phyloP scores from a whole-genome alignment of 139 green algal species.

The Picochlorum sp. region DNA sequence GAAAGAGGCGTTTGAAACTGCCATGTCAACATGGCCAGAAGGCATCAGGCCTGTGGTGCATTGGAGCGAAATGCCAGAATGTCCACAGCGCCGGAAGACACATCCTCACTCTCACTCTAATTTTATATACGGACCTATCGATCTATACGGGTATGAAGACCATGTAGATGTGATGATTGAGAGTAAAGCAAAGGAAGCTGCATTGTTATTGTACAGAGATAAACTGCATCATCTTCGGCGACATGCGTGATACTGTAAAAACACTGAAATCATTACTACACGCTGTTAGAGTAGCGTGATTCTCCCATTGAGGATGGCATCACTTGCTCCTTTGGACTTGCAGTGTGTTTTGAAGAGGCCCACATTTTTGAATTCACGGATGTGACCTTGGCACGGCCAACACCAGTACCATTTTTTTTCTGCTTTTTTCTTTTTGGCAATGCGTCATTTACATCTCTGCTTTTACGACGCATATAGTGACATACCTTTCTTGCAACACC shows the following conservation, averaged over 20 bases:
- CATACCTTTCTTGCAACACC: no score
- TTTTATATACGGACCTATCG: slow-evolving; percentile 41
- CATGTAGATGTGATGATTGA: slow-evolving; percentile 55
- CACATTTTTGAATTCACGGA: no score
- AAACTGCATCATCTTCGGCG: background rate
- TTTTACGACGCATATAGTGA: no score
- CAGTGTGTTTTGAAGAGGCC: no score
- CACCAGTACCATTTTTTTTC: no score
- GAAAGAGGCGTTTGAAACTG: slow-evolving; percentile 35
- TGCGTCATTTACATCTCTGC: no score
- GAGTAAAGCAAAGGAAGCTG: slow-evolving; percentile 51
- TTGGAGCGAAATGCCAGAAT: slow-evolving; percentile 21
- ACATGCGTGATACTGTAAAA: background rate
- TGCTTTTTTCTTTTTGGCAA: no score
- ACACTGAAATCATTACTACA: background rate
- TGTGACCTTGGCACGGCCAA: no score
- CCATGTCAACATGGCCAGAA: slow-evolving; percentile 39
- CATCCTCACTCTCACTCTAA: slow-evolving; percentile 13
- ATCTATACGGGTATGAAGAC: slow-evolving; percentile 37
- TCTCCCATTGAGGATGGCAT: no score
- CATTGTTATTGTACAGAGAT: slow-evolving; percentile 34
- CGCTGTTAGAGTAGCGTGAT: background rate
- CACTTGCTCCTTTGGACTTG: no score
- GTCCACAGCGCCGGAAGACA: background rate
- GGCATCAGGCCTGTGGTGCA: slow-evolving; percentile 32